A percentile compares a stretch with the other conserved stretches of the same genome.
These are phyloP conservation scores for Plasmodium knowlesi DNA, from an alignment of 169 alveolate species.

Conservation along the genomic window DNA sequence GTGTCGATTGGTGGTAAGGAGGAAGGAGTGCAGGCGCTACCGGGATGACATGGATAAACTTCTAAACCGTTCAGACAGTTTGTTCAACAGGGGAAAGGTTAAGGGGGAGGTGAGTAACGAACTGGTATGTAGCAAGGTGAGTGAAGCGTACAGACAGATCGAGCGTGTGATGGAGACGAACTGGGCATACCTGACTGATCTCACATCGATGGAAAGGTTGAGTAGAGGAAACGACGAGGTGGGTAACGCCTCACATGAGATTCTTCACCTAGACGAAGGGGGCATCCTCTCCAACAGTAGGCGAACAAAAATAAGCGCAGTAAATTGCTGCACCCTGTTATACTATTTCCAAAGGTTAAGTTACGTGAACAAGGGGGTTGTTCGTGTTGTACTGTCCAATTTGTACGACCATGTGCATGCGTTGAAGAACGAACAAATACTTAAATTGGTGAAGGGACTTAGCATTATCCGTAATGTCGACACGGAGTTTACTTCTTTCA, in stretches of 20 bases:
- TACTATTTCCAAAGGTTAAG: conserved; percentile 20
- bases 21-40: not conserved
- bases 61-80: not conserved
- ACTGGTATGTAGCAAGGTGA: not conserved
- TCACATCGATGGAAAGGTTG: not conserved
- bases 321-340: conserved; percentile 36
- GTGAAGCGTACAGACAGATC: not conserved
- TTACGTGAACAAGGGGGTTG: conserved; percentile 37
- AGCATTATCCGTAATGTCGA: conserved; percentile 42
- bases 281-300: not conserved
- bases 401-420: conserved; percentile 14
- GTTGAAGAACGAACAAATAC: conserved; percentile 31
- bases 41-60: not conserved
- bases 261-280: not conserved
- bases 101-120: not conserved
- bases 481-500: conserved; percentile 26
- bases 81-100: not conserved
- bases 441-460: conserved; percentile 25
- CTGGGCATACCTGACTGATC: not conserved
- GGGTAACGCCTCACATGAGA: not conserved
- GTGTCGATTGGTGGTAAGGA: not conserved
- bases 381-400: conserved; percentile 22
- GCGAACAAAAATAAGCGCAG: conserved; percentile 17
- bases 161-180: not conserved
- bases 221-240: not conserved